phyloP scores from a whole-genome alignment of 2,329 filamentous ascomycete genomes.

The Chalaropsis thielavioides region DNA sequence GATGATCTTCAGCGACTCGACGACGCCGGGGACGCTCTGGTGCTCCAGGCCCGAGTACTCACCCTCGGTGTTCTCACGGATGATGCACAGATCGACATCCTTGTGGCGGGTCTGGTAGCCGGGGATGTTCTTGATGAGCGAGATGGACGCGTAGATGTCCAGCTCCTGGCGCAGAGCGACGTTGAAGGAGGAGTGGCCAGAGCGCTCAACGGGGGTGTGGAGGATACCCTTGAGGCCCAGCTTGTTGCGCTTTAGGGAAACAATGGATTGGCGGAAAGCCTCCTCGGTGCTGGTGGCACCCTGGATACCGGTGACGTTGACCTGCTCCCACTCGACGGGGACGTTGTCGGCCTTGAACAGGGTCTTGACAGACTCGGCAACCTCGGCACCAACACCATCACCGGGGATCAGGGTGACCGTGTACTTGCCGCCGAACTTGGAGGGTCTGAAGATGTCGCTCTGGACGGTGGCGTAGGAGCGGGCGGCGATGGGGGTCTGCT shows the following conservation, averaged over 20 bases:
- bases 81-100: slow-evolving; percentile 95
- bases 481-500: slow-evolving; percentile 26
- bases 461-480: slow-evolving; percentile 66
- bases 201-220: slow-evolving; percentile 91
- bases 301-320: slow-evolving; percentile 86
- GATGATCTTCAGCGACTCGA: slow-evolving; percentile 99
- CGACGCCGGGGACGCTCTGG: slow-evolving; percentile 89
- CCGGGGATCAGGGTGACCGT: slow-evolving; percentile 96
- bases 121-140: slow-evolving; percentile 98
- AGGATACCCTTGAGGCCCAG: slow-evolving; percentile 97
- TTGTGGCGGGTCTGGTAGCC: slow-evolving; percentile 96
- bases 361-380: slow-evolving; percentile 95
- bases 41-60: slow-evolving; percentile 99
- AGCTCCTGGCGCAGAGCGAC: slow-evolving; percentile 97
- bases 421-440: slow-evolving; percentile 98
- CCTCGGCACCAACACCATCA: slow-evolving; percentile 96
- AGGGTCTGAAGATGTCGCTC: slow-evolving; percentile 96
- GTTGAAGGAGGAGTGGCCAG: slow-evolving; percentile 98
- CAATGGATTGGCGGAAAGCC: slow-evolving; percentile 87
- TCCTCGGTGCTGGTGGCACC: slow-evolving; percentile 69
- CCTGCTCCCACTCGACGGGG: slow-evolving; percentile 96
- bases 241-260: slow-evolving; percentile 96
- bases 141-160: slow-evolving; percentile 97
- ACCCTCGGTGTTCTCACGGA: slow-evolving; percentile 99
- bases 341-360: slow-evolving; percentile 99